These are phyloP conservation scores for Phialophora macrospora DNA, from an alignment of 2,329 filamentous ascomycete genomes.

Conservation along the genomic window DNA sequence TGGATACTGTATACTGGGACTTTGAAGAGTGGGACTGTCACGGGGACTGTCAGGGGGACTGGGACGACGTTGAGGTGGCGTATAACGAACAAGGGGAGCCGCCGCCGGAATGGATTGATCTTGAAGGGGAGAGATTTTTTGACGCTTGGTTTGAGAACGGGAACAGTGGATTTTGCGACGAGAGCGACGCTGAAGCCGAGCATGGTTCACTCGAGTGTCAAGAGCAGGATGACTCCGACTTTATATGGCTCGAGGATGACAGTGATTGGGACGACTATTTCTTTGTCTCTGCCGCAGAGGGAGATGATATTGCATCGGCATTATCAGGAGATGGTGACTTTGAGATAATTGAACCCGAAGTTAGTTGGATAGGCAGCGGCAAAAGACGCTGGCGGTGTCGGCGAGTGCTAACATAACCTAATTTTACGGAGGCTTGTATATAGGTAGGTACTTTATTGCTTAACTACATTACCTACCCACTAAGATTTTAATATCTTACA, in stretches of 20 bases:
- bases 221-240: not conserved
- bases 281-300: not conserved
- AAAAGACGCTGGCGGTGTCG: no score
- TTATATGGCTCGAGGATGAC: not conserved
- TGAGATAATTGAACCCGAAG: not conserved
- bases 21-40: not conserved
- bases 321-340: not conserved
- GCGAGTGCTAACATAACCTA: no score
- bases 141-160: constrained; percentile 4
- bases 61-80: not conserved
- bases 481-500: no score
- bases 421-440: no score
- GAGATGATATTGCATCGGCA: not conserved
- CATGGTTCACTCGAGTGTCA: not conserved
- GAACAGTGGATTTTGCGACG: not conserved
- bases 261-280: not conserved
- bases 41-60: not conserved
- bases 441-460: no score
- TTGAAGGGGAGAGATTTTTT: constrained; percentile 1
- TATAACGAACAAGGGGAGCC: constrained; percentile 3
- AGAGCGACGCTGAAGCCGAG: not conserved
- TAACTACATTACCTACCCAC: no score
- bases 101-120: not conserved
- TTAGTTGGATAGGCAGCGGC: no score
- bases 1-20: not conserved